Percentiles rank a stretch among this genome's conserved stretches.
Conservation (phyloP, 768 basidiomycete genomes). For the Phylloporus sp. region DNA sequence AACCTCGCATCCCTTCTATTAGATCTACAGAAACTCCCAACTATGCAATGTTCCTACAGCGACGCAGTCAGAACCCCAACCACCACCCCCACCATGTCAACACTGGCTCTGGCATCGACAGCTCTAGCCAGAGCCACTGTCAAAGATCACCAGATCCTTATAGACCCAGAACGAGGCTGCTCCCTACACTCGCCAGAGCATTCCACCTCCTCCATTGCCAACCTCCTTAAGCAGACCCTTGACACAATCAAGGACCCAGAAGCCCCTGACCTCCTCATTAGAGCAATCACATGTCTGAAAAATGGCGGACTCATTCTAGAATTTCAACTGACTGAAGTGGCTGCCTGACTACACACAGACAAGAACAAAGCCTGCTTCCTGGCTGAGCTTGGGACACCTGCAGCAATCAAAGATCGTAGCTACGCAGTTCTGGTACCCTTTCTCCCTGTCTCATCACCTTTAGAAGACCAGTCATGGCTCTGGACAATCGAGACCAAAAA, state of each 20-base stretch:
- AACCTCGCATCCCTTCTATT: too few relatives aligned
- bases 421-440: background rate
- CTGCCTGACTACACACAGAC: accelerated
- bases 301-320: background rate
- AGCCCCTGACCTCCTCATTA: background rate
- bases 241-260: background rate
- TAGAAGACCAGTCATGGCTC: background rate
- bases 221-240: accelerated
- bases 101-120: background rate
- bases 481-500: background rate
- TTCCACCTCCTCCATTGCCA: accelerated
- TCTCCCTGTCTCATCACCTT: background rate
- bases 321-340: background rate
- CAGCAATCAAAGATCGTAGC: background rate
- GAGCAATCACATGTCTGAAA: background rate
- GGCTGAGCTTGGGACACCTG: accelerated
- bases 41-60: too few relatives aligned
- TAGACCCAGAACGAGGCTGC: background rate
- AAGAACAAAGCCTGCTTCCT: background rate
- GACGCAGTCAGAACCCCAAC: too few relatives aligned
- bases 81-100: too few relatives aligned
- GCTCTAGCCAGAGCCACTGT: background rate
- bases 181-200: background rate
- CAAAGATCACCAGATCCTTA: background rate
- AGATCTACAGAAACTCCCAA: too few relatives aligned